phyloP scores from a whole-genome alignment of 805 yeast genomes.

The Metschnikowia hibisci region DNA sequence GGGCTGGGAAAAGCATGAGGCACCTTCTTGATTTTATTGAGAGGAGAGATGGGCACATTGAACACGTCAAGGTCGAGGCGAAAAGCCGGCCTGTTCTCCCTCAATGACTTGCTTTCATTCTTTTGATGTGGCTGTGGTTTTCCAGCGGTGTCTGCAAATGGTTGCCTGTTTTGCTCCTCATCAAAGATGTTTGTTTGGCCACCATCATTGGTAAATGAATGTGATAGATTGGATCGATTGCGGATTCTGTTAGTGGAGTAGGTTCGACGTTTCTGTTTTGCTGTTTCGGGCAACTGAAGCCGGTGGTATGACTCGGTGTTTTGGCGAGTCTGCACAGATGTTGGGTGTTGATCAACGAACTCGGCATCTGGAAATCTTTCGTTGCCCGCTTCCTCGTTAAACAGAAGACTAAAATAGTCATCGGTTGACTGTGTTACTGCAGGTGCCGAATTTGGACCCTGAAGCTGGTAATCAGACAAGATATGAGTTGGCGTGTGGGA shows the following conservation, averaged over 20 bases:
- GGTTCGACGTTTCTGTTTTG: slow-evolving; percentile 6
- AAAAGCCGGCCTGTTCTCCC: slow-evolving; percentile 23
- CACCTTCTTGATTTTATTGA: slow-evolving; percentile 10
- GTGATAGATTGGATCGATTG: slow-evolving; percentile 13
- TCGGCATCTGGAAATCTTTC: not conserved
- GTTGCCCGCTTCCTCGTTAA: not conserved
- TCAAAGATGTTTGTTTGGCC: not conserved
- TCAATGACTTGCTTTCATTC: slow-evolving; percentile 5
- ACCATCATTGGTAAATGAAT: slow-evolving; percentile 4
- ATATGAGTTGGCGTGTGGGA: slow-evolving; percentile 1
- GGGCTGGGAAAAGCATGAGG: slow-evolving; percentile 16
- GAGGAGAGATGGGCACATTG: slow-evolving; percentile 10
- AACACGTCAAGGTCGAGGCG: slow-evolving; percentile 26
- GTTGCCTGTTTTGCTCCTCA: slow-evolving; percentile 5
- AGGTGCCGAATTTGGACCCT: slow-evolving; percentile 16
- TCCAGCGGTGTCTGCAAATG: not conserved
- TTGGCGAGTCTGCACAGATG: slow-evolving; percentile 1
- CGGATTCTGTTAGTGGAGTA: slow-evolving; percentile 8
- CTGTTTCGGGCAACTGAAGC: slow-evolving; percentile 3
- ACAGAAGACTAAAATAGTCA: slow-evolving; percentile 13
- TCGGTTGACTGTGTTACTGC: slow-evolving; percentile 12
- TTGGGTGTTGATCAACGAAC: not conserved
- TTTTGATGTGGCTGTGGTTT: not conserved
- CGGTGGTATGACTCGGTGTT: slow-evolving; percentile 2
- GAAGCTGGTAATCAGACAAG: slow-evolving; percentile 1